Evolutionary conservation across 2,329 filamentous ascomycete species (phyloP).

Genomic region (Coniochaeta ligniaria): DNA sequence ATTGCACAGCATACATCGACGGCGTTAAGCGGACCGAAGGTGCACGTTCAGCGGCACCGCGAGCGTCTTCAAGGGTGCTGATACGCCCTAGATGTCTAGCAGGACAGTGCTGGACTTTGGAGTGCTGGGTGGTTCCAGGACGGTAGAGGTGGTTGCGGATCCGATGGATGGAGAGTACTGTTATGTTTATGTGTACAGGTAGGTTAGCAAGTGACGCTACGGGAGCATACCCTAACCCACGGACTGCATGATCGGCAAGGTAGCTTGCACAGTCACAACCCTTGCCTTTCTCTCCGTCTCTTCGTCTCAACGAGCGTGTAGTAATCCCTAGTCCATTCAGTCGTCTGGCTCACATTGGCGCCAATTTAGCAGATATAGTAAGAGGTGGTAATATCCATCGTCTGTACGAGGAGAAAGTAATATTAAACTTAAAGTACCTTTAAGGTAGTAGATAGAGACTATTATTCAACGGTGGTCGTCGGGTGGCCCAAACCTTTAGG

Average conservation of each 20-base stretch:
- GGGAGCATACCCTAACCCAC: background rate
- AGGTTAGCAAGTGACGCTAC: background rate
- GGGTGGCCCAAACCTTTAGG: no score
- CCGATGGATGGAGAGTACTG: slow-evolving; percentile 3
- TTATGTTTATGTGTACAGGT: slow-evolving; percentile 5
- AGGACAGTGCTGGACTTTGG: slow-evolving; percentile 5
- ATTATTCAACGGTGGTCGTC: no score
- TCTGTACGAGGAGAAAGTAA: no score
- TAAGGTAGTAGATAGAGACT: no score
- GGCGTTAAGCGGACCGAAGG: background rate
- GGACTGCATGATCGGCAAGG: background rate
- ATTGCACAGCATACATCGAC: background rate
- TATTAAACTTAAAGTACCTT: no score
- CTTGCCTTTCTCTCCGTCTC: no score
- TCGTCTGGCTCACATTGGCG: no score
- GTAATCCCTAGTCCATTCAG: no score
- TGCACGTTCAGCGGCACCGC: slow-evolving; percentile 6
- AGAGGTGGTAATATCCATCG: no score
- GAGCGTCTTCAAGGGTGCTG: slow-evolving; percentile 4
- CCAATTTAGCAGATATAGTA: no score
- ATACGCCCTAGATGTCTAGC: slow-evolving; percentile 4
- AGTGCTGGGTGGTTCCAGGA: background rate
- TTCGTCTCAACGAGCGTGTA: no score
- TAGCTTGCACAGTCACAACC: no score
- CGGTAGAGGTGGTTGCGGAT: slow-evolving; percentile 1